Evolutionary conservation across 2,329 filamentous ascomycete genomes (phyloP).

Genomic region (Beauveria rudraprayagi): DNA sequence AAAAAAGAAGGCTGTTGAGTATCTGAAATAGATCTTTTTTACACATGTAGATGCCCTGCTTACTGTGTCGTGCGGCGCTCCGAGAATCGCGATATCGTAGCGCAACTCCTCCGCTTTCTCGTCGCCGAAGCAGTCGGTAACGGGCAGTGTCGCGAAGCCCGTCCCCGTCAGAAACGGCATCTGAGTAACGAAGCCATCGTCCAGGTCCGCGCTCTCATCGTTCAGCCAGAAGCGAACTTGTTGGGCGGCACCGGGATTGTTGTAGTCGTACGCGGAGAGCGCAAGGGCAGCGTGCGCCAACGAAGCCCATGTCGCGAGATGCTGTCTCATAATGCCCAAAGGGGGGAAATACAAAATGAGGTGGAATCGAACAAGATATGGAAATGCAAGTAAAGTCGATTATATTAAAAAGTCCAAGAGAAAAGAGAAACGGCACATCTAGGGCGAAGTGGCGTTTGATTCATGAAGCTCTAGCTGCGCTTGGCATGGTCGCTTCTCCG

Average conservation of each 20-base stretch:
- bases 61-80: slow-evolving; percentile 23
- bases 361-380: too few species aligned
- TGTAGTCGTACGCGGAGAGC: slow-evolving; percentile 7
- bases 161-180: slow-evolving; percentile 14
- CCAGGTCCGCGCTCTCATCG: neutral
- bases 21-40: too few species aligned
- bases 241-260: slow-evolving; percentile 10
- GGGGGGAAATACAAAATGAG: neutral
- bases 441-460: neutral
- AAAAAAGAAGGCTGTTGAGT: too few species aligned
- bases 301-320: neutral
- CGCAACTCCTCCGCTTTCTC: slow-evolving; percentile 8
- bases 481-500: neutral
- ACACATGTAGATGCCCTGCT: neutral
- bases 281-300: neutral
- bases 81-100: slow-evolving; percentile 23
- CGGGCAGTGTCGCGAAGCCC: slow-evolving; percentile 19
- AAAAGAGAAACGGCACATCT: neutral
- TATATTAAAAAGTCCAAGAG: neutral
- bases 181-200: slow-evolving; percentile 14
- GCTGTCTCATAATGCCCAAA: neutral
- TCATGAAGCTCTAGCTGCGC: neutral
- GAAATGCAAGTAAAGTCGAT: too few species aligned
- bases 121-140: slow-evolving; percentile 19
- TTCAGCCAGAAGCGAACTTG: slow-evolving; percentile 16